These are phyloP conservation scores for Paecilomyces sp. DNA, from an alignment of 2,329 filamentous ascomycete genomes.

Conservation along the genomic window DNA sequence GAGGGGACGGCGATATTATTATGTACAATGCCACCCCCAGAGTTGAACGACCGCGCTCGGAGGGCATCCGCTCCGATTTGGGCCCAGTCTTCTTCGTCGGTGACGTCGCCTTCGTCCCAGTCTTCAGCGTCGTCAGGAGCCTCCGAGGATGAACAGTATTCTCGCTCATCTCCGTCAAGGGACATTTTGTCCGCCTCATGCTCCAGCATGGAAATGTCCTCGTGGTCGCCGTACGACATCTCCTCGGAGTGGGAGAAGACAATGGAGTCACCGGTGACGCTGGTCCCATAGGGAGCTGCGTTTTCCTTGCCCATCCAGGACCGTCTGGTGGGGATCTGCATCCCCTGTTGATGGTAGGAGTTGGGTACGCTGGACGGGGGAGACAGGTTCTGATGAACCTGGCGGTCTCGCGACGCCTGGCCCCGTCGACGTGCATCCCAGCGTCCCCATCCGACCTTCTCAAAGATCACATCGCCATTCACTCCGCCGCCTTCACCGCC, in stretches of 20 bases:
- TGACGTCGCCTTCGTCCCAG: conserved; percentile 76
- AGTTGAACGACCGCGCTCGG: conserved; percentile 55
- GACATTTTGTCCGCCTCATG: conserved; percentile 96
- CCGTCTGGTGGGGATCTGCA: conserved; percentile 40
- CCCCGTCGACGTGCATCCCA: conserved; percentile 81
- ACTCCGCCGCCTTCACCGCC: conserved; percentile 47
- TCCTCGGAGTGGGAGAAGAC: conserved; percentile 66
- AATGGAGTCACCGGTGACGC: conserved; percentile 62
- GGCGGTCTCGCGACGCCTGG: conserved; percentile 39
- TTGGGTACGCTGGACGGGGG: conserved; percentile 46
- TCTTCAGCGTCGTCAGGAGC: conserved; percentile 64
- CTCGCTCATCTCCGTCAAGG: conserved; percentile 59
- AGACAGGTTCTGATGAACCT: conserved; percentile 28
- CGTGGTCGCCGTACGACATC: conserved; percentile 53
- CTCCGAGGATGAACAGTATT: conserved; percentile 68
- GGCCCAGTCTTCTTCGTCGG: conserved; percentile 95
- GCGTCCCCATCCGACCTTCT: conserved; percentile 95
- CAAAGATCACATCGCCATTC: conserved; percentile 59
- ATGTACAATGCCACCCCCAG: conserved; percentile 33
- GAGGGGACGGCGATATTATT: conserved; percentile 32
- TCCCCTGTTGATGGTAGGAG: conserved; percentile 37
- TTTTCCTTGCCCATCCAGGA: conserved; percentile 23
- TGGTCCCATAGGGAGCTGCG: conserved; percentile 47
- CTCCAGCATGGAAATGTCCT: conserved; percentile 63
- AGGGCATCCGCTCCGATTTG: conserved; percentile 80